Base-by-base conservation (phyloP, 305 asterid genomes). In the Fraxinus platypoda region DNA sequence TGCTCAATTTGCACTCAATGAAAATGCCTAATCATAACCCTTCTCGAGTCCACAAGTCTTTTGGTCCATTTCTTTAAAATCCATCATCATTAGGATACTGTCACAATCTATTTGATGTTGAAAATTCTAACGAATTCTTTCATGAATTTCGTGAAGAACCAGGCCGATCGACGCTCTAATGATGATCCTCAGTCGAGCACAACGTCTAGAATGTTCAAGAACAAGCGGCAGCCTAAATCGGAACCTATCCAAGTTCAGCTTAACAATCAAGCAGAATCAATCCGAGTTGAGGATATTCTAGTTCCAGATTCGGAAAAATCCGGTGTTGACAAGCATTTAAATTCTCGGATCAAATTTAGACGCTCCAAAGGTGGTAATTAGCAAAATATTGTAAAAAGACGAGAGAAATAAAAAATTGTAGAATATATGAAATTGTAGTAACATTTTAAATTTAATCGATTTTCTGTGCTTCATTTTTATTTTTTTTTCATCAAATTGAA, bases 201-300 rank as follows among this genome's bases (percentile, higher is more conserved):
- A 73, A 71, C 88, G 26, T 86, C 88, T 1, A 79, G 90, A 8
- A 12, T 84, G 8, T 90, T 87, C 88, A 76, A 43, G 81, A 77
- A 84, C 77, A 83, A 76, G 84, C 19, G 57, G 57, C 19, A 13
- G 54, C 3, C 52, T 34, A 74, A 38, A 35, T 71, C 92, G 6
- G 93, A 90, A 74, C 57, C 83, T 5, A 86, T 89, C 28, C 87
- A 85, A 80, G 91, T 91, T 12, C 83, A 84, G 38, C 87, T 81
- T 57, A 83, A 86, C 35, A 84, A 71, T 81, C 85, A 84, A 78
- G 31, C 91, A 59, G 87, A 85, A 1, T 85, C 80, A 6, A 76
- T 91, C 79, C 84, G 88, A 4, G 87, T 87, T 0, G 93, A 89
- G 81, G 94, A 86, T 43, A 84, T 88, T 23, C 30, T 87, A 26